Base-by-base conservation (phyloP, 768 basidiomycete species). In the Leccinum longicurvipes region DNA sequence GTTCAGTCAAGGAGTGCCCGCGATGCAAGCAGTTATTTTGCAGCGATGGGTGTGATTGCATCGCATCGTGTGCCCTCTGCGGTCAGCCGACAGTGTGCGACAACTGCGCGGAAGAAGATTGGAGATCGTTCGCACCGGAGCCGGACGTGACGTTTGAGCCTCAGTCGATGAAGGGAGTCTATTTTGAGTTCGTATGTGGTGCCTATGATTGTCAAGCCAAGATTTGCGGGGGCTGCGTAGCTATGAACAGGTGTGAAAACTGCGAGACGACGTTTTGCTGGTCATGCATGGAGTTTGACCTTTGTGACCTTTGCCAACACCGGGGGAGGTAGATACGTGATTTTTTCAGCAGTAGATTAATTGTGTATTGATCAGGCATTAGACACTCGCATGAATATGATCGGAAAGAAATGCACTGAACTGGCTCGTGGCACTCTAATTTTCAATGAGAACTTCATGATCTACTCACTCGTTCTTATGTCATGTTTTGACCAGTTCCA, bases 81-180 rank as follows among this genome's bases (percentile, higher is more conserved):
- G 50, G 36, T 47, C 56, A 57, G 23, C 50, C 61, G 42, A 63
- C 61, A 44, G 5, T 63, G 44, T 68, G 67, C 50, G 53, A 69
- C 2, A 68, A 70, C 41, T 68, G 67, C 32, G 41, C 31, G 14
- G 69, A 68, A 51, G 66, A 66, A 55, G 66, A 70, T 5, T 48
- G 47, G 65, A 65, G 4, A 53, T 42, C 4, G 8, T 15, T 3
- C 66, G 64, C 36, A 3, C 32, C 7, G 19, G 21, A 3, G 7
- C 8, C n/a, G 9, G 11, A 17, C 32, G 32, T 6, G 15, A 34
- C 15, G 8, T 3, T 15, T 15, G 32, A 17, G 32, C 15, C 32
- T 15, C 32, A 34, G 32, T 17, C 7, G 15, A 34, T 17, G 32
- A 7, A 34, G 32, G 12, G 4, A 14, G 31, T 19, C 8, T 9